These are phyloP conservation scores for Aurifilum marmelostoma DNA, from an alignment of 2,329 filamentous ascomycete species.

Conservation along the genomic window DNA sequence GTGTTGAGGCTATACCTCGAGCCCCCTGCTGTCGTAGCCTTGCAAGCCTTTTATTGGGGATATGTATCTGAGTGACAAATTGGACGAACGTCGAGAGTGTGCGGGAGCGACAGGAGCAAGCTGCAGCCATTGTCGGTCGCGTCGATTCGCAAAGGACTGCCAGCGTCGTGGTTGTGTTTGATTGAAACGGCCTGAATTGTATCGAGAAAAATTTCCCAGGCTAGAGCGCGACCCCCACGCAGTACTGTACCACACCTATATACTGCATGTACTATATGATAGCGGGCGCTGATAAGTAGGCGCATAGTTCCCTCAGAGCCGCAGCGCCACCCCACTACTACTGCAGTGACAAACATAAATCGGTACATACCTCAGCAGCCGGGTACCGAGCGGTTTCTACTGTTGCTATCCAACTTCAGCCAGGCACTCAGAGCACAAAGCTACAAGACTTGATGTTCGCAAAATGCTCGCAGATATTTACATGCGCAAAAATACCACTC, in stretches of 20 bases:
- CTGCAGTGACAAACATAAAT: neutral
- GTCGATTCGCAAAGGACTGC: neutral
- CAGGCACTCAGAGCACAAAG: neutral
- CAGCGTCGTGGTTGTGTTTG: conserved; percentile 3
- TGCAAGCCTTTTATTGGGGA: conserved; percentile 28
- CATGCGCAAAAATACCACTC: neutral
- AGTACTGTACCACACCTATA: neutral
- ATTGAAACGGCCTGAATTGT: neutral
- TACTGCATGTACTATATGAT: neutral
- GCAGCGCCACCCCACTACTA: neutral
- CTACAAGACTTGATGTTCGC: neutral
- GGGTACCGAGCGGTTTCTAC: no score
- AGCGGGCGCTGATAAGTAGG: neutral
- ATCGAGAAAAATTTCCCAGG: conserved; percentile 6
- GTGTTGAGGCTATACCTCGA: neutral
- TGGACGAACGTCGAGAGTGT: conserved; percentile 53
- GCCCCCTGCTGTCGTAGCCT: conserved; percentile 17
- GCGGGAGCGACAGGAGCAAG: conserved; percentile 50
- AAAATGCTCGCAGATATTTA: neutral
- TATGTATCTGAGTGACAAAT: conserved; percentile 47
- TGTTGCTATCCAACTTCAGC: no score
- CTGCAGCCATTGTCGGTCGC: neutral
- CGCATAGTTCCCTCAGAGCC: no score
- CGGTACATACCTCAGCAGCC: no score
- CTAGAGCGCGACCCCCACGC: neutral